phyloP scores from a whole-genome alignment of 768 basidiomycete species.

The Lactifluus echinatus region DNA sequence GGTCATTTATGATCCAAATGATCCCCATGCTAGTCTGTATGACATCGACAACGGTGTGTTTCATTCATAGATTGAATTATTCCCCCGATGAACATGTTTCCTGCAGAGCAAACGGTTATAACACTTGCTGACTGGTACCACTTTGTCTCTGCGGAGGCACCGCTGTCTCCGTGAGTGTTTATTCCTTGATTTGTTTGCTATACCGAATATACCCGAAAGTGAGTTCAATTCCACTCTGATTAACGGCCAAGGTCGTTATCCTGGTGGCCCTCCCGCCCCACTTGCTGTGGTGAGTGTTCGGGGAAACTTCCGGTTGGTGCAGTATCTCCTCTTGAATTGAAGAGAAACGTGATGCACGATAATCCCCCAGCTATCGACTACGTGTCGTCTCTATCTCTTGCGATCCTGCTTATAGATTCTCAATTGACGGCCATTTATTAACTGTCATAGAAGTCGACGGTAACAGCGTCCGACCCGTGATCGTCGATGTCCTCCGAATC shows the following conservation, averaged over 20 bases:
- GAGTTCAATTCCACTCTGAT: constrained; percentile 18
- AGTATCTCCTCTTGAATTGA: no score
- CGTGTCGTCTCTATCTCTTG: constrained; percentile 10
- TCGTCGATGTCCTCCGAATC: constrained; percentile 8
- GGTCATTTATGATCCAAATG: constrained; percentile 24
- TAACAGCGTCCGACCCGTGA: background rate
- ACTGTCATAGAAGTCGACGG: constrained; percentile 22
- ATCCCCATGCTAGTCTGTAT: constrained; percentile 22
- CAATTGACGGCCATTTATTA: constrained; percentile 15
- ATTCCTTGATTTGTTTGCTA: background rate
- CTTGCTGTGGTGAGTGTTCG: constrained; percentile 15
- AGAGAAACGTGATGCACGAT: background rate
- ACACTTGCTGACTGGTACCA: constrained; percentile 25
- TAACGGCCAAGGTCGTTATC: constrained; percentile 17
- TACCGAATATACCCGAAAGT: background rate
- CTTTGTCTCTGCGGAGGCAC: background rate
- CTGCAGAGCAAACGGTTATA: constrained; percentile 21
- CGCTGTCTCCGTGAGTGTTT: background rate
- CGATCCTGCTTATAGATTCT: constrained; percentile 8
- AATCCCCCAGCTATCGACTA: constrained; percentile 8
- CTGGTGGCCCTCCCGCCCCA: constrained; percentile 1
- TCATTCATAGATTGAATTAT: background rate
- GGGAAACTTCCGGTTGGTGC: constrained; percentile 1
- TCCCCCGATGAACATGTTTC: background rate
- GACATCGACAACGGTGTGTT: constrained; percentile 24